Evolutionary conservation across 306 rosid genomes (phyloP).

Genomic region (Crotalaria pallida): DNA sequence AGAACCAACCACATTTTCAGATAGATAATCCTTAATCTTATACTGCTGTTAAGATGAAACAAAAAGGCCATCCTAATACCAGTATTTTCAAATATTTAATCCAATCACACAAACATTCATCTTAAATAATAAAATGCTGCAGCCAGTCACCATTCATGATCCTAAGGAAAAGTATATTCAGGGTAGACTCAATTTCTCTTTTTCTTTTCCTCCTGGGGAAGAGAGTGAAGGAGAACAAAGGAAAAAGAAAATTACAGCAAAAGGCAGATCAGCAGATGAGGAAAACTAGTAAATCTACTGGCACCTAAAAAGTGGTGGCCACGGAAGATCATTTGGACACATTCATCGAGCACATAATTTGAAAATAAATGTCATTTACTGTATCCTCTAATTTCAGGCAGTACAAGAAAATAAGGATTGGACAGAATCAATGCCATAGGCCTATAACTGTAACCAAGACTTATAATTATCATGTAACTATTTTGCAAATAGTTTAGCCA

Average conservation of each 20-base stretch:
- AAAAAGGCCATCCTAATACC: not conserved
- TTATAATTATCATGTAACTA: slow-evolving; percentile 1
- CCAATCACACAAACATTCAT: not conserved
- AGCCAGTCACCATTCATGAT: not conserved
- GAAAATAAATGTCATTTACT: not conserved
- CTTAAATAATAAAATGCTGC: not conserved
- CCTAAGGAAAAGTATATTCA: not conserved
- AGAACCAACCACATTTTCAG: not conserved
- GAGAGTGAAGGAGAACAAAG: not conserved
- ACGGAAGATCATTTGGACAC: not conserved
- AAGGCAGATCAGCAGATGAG: not conserved
- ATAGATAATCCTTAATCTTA: not conserved
- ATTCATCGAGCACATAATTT: not conserved
- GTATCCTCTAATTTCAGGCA: not conserved
- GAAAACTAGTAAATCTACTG: not conserved
- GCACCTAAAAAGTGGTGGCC: not conserved
- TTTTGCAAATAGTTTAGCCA: not conserved
- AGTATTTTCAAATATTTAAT: not conserved
- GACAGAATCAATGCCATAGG: slow-evolving; percentile 8
- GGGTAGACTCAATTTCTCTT: not conserved
- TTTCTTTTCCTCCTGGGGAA: not conserved
- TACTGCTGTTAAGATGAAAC: not conserved
- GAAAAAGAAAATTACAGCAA: not conserved
- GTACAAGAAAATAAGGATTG: slow-evolving; percentile 12
- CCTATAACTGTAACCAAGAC: slow-evolving; percentile 14